Evolutionary conservation across 306 rosid species (phyloP).

Genomic region (Malus fusca): DNA sequence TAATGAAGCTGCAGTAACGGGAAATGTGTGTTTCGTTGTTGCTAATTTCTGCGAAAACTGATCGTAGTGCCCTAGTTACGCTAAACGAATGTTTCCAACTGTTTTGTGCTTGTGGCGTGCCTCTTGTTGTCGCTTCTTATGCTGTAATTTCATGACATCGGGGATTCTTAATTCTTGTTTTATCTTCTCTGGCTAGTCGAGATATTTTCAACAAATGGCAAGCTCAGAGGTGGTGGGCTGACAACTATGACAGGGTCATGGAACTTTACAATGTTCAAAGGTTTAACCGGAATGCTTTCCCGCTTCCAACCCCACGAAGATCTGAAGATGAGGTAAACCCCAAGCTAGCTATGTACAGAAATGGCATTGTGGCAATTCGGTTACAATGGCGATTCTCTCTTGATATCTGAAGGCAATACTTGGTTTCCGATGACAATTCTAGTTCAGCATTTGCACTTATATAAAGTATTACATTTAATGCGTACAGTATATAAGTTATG

Average conservation of each 20-base stretch:
- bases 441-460: neutral
- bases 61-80: neutral
- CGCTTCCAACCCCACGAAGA: slow-evolving; percentile 82
- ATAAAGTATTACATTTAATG: neutral
- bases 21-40: neutral
- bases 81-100: neutral
- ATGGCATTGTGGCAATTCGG: neutral
- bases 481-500: neutral
- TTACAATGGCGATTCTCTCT: neutral
- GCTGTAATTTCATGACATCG: neutral
- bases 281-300: slow-evolving; percentile 75
- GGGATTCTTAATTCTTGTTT: neutral
- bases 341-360: neutral
- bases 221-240: slow-evolving; percentile 98
- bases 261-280: slow-evolving; percentile 92
- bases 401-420: neutral
- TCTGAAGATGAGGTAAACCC: slow-evolving; percentile 82
- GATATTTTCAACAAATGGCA: slow-evolving; percentile 90
- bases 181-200: slow-evolving; percentile 42
- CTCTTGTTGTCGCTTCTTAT: neutral
- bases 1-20: too few relatives aligned
- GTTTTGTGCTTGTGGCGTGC: neutral
- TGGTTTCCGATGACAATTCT: neutral
- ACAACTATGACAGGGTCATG: slow-evolving; percentile 90
- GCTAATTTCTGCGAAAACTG: neutral